These are phyloP conservation scores for Eucalyptus erythrocorys DNA, from an alignment of 345 rosid genomes.

Conservation along the genomic window DNA sequence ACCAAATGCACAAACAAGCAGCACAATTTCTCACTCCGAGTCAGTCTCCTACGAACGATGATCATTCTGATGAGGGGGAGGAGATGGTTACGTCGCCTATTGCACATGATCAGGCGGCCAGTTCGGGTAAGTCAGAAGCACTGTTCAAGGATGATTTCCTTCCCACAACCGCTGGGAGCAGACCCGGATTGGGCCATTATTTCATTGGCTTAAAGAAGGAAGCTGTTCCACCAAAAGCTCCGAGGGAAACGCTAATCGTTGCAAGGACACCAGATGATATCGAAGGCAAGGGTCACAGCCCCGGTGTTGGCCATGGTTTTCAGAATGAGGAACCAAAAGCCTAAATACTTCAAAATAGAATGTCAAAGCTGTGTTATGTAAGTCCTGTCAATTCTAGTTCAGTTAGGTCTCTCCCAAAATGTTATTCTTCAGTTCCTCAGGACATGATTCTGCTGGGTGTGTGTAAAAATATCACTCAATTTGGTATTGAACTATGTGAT, in stretches of 20 bases:
- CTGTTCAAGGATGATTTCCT: conserved; percentile 1
- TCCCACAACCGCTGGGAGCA: conserved; percentile 26
- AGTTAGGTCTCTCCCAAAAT: neutral
- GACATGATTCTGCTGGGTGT: neutral
- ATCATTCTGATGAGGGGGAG: neutral
- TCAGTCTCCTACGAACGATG: neutral
- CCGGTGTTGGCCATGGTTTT: neutral
- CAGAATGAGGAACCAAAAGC: neutral
- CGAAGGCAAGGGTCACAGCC: neutral
- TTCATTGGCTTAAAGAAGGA: neutral
- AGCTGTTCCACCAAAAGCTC: neutral
- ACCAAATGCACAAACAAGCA: neutral
- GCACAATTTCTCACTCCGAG: neutral
- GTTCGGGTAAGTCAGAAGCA: neutral
- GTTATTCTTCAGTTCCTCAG: neutral
- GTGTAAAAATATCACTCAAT: neutral
- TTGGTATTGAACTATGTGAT: neutral
- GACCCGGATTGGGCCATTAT: conserved; percentile 26
- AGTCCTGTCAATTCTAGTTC: neutral
- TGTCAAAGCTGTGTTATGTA: neutral
- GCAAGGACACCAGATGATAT: neutral
- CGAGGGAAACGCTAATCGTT: neutral
- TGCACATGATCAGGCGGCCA: neutral
- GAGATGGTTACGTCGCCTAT: neutral
- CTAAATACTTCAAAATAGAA: neutral